These are phyloP conservation scores for Nidularia pulvinata DNA, from an alignment of 768 basidiomycete genomes.

Conservation along the genomic window DNA sequence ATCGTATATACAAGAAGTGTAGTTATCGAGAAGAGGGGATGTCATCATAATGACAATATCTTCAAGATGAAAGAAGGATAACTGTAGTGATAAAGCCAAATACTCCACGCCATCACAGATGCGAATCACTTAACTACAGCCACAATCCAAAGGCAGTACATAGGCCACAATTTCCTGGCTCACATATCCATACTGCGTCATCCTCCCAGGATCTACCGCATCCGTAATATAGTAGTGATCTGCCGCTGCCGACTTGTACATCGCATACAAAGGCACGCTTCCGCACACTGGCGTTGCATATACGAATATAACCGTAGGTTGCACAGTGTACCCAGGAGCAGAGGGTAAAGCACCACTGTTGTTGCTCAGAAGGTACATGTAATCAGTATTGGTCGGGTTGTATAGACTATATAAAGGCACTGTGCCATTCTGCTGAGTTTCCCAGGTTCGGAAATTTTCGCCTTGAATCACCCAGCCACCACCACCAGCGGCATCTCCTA, in stretches of 20 bases:
- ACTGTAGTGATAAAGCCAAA: too few relatives aligned
- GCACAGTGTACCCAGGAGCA: neutral
- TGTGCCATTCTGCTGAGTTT: neutral
- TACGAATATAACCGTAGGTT: neutral
- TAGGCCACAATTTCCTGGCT: neutral
- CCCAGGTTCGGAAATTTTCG: neutral
- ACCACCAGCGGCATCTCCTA: neutral
- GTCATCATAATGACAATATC: too few relatives aligned
- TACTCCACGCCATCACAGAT: too few relatives aligned
- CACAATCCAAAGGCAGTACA: neutral
- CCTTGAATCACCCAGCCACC: neutral
- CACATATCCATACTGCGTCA: neutral
- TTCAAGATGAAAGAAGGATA: too few relatives aligned
- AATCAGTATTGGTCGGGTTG: neutral
- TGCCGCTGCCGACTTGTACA: neutral
- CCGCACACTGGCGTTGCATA: neutral
- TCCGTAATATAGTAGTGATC: neutral
- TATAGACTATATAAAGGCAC: neutral
- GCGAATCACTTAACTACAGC: too few relatives aligned
- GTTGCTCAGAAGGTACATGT: neutral
- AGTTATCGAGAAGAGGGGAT: too few relatives aligned
- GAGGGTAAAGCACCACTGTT: neutral
- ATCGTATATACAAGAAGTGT: too few relatives aligned
- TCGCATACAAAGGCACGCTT: neutral
- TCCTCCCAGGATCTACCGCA: neutral